Conservation (phyloP, 2,329 filamentous ascomycete species). For the Thielaviopsis musarum region DNA sequence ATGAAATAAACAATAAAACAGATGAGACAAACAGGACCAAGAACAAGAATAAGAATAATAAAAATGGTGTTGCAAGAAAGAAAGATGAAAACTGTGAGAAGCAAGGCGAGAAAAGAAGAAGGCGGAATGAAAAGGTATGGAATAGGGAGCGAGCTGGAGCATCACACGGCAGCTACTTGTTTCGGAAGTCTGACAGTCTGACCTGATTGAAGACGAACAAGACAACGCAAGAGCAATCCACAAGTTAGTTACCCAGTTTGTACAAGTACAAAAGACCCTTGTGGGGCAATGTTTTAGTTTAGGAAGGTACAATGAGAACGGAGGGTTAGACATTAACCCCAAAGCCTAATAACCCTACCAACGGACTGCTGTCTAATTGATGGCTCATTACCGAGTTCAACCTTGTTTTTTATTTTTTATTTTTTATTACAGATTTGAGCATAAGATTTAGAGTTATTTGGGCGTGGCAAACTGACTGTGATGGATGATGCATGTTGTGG, state of each 20-base stretch:
- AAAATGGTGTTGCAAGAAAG: conserved; percentile 8
- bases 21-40: too few relatives aligned
- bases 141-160: not conserved
- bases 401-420: too few relatives aligned
- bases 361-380: too few relatives aligned
- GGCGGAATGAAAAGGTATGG: not conserved
- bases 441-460: too few relatives aligned
- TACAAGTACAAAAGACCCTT: not conserved
- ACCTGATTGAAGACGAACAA: not conserved
- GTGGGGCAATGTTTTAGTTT: not conserved
- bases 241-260: not conserved
- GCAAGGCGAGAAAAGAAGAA: not conserved
- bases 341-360: too few relatives aligned
- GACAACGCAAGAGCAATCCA: not conserved
- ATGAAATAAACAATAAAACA: not conserved
- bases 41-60: conserved; percentile 17
- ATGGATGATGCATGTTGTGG: too few relatives aligned
- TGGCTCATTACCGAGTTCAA: too few relatives aligned
- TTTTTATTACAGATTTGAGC: too few relatives aligned
- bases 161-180: not conserved
- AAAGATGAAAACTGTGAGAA: not conserved
- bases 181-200: not conserved
- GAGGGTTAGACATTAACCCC: not conserved
- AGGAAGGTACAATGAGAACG: not conserved
- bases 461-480: too few relatives aligned